Base-by-base conservation (phyloP, 2,329 filamentous ascomycete species). In the Tolypocladium pustulatum region DNA sequence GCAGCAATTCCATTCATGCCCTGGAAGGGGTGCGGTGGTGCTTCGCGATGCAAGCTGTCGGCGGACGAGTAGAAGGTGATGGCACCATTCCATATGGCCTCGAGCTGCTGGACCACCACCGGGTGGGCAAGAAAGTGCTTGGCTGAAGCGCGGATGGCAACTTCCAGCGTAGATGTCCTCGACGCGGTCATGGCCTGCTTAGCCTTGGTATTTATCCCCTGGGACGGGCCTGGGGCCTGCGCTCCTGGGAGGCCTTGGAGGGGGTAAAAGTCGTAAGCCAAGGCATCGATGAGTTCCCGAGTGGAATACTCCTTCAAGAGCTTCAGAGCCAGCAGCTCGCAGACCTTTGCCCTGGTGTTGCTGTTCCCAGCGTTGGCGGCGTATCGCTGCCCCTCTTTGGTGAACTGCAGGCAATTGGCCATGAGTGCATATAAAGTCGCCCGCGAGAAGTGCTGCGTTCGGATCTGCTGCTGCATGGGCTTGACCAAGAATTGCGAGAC, bases 401-500 rank as follows among this genome's bases (percentile, higher is more conserved):
- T 82, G 73, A 97, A 97, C 70, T 97, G 93, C 58, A 97, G 78
- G 69, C 90, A 95, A 69, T 97, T 97, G 55, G 92, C 91, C 81
- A 97, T 88, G 65, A 97, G 76, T 2, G 91, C 91, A 74, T 96
- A 97, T 41, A 97, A 73, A 0, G 91, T 94, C 12, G 90, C 92
- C 54, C 89, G 83, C 36, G 88, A 92, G 72, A 96, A 93, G 73
- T 96, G 90, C 56, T 89, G 85, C 20, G 84, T 80, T 61, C 88
- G 86, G 62, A 97, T 92, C 71, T 93, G 88, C 70, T 94, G 89
- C 72, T 94, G 91, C 78, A 97, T 94, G 2, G 93, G 93, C 77
- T 97, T 97, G 69, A 97, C 83, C 40, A 97, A 81, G 71, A 97
- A 97, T 69, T 96, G 92, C 20, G 91, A 96, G 59, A 97, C 88